A percentile compares a stretch with the other conserved stretches of the same genome.
These are phyloP conservation scores for Nymphaea colorata DNA, from an alignment of 164 flowering plant species.

Conservation along the genomic window DNA sequence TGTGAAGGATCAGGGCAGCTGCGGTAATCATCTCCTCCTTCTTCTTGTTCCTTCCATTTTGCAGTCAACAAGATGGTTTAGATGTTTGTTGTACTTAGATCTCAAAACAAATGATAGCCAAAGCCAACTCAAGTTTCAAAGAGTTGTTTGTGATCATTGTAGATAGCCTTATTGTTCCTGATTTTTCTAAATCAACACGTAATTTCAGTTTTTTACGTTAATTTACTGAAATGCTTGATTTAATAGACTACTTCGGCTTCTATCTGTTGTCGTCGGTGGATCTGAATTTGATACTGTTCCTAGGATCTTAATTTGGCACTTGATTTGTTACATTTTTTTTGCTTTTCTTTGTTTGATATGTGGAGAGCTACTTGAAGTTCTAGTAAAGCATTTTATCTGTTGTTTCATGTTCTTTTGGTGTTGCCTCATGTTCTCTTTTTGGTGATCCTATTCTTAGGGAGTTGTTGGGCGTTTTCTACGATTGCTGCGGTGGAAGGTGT, in stretches of 20 bases:
- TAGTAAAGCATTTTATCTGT: too few relatives aligned
- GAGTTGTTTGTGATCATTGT: not conserved
- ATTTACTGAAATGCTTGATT: too few relatives aligned
- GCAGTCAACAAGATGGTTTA: not conserved
- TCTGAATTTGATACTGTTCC: too few relatives aligned
- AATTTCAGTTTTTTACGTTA: not conserved
- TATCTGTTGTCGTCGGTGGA: too few relatives aligned
- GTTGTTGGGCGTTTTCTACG: constrained; percentile 98
- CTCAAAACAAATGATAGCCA: not conserved
- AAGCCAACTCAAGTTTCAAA: not conserved
- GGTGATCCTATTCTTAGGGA: constrained; percentile 23
- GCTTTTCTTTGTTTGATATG: too few relatives aligned
- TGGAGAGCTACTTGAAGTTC: too few relatives aligned
- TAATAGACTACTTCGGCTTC: too few relatives aligned
- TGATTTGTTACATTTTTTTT: too few relatives aligned
- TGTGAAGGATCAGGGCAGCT: constrained; percentile 82
- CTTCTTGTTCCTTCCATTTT: not conserved
- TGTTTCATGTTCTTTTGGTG: too few relatives aligned
- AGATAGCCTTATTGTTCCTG: not conserved
- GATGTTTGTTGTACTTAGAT: not conserved
- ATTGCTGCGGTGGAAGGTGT: constrained; percentile 85
- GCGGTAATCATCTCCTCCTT: constrained; percentile 38
- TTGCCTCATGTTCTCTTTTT: too few relatives aligned
- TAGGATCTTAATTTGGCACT: too few relatives aligned
- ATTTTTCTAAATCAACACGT: not conserved